Percentiles rank a stretch among this genome's conserved stretches.
Evolutionary conservation across 371 early-diverging fungal species (phyloP).

Genomic region (Mucor lusitanicus): DNA sequence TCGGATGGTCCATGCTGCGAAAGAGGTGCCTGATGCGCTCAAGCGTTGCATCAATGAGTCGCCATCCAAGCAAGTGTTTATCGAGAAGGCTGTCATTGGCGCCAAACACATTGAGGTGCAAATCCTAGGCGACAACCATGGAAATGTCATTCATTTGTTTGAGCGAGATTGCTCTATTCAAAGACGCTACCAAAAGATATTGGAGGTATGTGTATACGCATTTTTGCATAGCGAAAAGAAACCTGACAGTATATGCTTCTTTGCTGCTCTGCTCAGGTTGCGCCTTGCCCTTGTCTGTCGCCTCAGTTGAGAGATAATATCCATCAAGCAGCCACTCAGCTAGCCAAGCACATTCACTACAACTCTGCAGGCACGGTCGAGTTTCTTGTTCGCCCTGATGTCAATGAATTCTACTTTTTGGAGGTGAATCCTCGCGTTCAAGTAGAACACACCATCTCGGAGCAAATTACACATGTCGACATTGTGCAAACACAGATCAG

Average conservation of each 20-base stretch:
- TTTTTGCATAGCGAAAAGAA: too few species aligned
- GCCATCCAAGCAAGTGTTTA: constrained; percentile 44
- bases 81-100: constrained; percentile 86
- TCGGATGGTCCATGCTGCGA: constrained; percentile 58
- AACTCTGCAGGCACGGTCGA: constrained; percentile 77
- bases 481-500: constrained; percentile 53
- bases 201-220: constrained; percentile 55
- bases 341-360: constrained; percentile 31
- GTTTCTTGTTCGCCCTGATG: constrained; percentile 65
- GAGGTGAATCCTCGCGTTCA: constrained; percentile 43
- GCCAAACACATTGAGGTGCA: constrained; percentile 93
- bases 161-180: constrained; percentile 90
- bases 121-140: constrained; percentile 73
- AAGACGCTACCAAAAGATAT: constrained; percentile 84
- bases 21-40: constrained; percentile 26
- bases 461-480: constrained; percentile 90
- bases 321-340: constrained; percentile 28
- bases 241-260: too few species aligned
- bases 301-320: constrained; percentile 22
- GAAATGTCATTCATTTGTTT: constrained; percentile 76
- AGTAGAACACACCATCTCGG: constrained; percentile 62
- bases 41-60: constrained; percentile 41
- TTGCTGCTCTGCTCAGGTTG: constrained; percentile 18
- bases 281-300: constrained; percentile 41
- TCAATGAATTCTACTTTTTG: constrained; percentile 32